phyloP scores from a whole-genome alignment of 164 flowering plant species.

The Nymphaea colorata region DNA sequence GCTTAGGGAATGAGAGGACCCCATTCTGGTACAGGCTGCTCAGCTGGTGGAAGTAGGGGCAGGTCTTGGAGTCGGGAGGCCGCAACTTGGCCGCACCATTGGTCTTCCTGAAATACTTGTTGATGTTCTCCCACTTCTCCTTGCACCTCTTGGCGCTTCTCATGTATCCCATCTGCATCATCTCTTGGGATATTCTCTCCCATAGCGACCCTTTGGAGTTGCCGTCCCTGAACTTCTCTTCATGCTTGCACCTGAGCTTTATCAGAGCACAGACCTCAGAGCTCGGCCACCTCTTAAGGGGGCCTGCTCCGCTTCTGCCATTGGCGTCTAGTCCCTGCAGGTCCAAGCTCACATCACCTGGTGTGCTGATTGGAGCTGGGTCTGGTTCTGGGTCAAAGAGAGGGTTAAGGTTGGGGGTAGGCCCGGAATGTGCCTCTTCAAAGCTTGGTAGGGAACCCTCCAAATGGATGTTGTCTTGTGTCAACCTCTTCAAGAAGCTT shows the following conservation, averaged over 20 bases:
- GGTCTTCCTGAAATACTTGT: constrained; percentile 1
- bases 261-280: not conserved
- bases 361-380: too few relatives aligned
- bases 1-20: too few relatives aligned
- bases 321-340: too few relatives aligned
- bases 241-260: not conserved
- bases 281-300: not conserved
- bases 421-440: too few relatives aligned
- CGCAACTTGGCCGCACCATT: constrained; percentile 3
- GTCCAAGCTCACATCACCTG: too few relatives aligned
- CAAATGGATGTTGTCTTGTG: too few relatives aligned
- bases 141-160: not conserved
- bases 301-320: too few relatives aligned
- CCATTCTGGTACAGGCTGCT: constrained; percentile 3
- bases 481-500: too few relatives aligned
- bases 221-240: not conserved
- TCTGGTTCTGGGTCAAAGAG: too few relatives aligned
- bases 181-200: not conserved
- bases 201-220: not conserved
- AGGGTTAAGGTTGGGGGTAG: too few relatives aligned
- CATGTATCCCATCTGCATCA: not conserved
- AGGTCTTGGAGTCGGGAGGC: constrained; percentile 6
- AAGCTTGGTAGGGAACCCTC: too few relatives aligned
- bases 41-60: constrained; percentile 10
- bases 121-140: constrained; percentile 4